Evolutionary conservation across 495 filamentous ascomycete genomes (phyloP).

Genomic region (Tuber melanosporum): DNA sequence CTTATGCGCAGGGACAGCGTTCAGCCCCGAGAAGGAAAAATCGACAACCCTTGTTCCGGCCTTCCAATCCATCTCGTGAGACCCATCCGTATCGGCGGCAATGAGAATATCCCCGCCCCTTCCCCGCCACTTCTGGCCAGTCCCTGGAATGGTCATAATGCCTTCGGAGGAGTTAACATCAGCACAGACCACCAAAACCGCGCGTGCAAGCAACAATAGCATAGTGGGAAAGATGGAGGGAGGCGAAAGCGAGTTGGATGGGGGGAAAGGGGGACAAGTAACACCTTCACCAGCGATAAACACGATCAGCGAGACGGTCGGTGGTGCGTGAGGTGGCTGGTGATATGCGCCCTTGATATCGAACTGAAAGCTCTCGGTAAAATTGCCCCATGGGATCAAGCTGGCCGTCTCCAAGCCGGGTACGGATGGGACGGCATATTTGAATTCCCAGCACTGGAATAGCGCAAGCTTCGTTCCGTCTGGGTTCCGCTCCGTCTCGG

Average conservation of each 20-base stretch:
- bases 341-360: background rate
- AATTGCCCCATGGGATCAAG: background rate
- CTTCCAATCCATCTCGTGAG: slow-evolving; percentile 4
- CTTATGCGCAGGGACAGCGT: background rate
- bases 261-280: background rate
- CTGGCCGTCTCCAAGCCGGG: background rate
- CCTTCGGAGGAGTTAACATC: background rate
- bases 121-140: background rate
- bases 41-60: background rate
- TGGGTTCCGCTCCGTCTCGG: background rate
- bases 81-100: background rate
- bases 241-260: background rate
- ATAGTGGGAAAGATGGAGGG: background rate
- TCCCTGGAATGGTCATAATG: background rate
- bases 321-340: background rate
- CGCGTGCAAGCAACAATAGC: background rate
- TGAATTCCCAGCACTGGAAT: background rate
- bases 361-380: background rate
- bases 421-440: background rate
- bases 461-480: background rate
- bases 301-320: background rate
- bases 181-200: background rate
- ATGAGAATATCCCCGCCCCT: background rate
- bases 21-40: background rate
- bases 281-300: background rate